Percentiles rank a stretch among this genome's conserved stretches.
phyloP scores from a whole-genome alignment of 208 protist genomes.

The Acanthamoeba healyi region DNA sequence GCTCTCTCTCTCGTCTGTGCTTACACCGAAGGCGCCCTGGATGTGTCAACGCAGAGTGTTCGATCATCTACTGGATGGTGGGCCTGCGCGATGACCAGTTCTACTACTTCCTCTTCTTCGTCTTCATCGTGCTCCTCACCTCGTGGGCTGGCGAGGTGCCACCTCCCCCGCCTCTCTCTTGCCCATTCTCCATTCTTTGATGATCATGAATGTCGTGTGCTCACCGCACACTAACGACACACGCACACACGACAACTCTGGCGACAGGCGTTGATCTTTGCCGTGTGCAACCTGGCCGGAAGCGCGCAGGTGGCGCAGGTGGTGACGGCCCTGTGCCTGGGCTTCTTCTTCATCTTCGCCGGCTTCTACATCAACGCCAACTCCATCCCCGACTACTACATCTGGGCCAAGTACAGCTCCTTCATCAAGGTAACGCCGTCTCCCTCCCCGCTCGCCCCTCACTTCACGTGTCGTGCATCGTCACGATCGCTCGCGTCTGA shows the following conservation, averaged over 20 bases:
- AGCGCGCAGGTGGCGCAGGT: background rate
- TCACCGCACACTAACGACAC: background rate
- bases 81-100: conserved; percentile 3
- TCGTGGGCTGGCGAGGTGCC: conserved; percentile 14
- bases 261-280: conserved; percentile 1
- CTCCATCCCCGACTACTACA: conserved; percentile 59
- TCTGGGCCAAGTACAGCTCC: conserved; percentile 70
- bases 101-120: conserved; percentile 38
- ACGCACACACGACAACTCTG: background rate
- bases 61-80: conserved; percentile 49
- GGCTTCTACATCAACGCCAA: conserved; percentile 61
- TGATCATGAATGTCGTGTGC: background rate
- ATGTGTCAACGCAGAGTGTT: too few species aligned
- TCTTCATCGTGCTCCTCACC: conserved; percentile 5
- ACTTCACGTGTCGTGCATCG: background rate
- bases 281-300: conserved; percentile 8
- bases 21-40: background rate
- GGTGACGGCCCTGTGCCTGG: conserved; percentile 22
- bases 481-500: background rate
- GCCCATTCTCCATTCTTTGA: background rate
- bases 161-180: background rate
- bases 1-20: background rate
- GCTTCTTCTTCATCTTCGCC: conserved; percentile 72
- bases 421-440: conserved; percentile 72
- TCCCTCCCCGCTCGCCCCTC: too few species aligned